Evolutionary conservation across 2,329 filamentous ascomycete genomes (phyloP).

Genomic region (Arthrinium phaeospermum): DNA sequence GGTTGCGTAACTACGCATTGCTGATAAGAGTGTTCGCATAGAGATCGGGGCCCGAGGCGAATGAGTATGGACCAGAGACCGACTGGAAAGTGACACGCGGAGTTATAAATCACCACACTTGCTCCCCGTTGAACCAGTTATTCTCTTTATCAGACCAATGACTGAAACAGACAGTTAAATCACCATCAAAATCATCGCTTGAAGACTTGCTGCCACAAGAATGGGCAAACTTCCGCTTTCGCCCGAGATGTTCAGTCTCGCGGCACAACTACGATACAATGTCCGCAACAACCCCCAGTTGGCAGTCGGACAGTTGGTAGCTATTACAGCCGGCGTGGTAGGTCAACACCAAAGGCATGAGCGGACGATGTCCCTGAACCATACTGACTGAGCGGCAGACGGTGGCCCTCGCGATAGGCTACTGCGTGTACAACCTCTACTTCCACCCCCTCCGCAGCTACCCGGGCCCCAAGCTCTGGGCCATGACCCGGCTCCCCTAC

Average conservation of each 20-base stretch:
- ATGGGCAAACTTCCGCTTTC: not conserved
- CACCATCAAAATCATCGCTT: too few relatives aligned
- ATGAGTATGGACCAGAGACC: too few relatives aligned
- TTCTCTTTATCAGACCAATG: too few relatives aligned
- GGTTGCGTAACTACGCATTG: not conserved
- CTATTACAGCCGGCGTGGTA: not conserved
- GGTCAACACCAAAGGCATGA: not conserved
- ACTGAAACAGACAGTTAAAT: too few relatives aligned
- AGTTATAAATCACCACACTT: too few relatives aligned
- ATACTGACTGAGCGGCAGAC: not conserved
- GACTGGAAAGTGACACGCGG: too few relatives aligned
- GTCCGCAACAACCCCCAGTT: not conserved
- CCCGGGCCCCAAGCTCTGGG: slow-evolving; percentile 21
- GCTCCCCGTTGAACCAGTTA: too few relatives aligned
- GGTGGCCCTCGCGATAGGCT: not conserved
- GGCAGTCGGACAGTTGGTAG: not conserved
- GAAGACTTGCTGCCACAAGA: not conserved
- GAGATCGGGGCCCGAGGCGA: too few relatives aligned
- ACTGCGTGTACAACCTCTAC: slow-evolving; percentile 21
- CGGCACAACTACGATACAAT: not conserved
- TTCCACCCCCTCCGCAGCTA: slow-evolving; percentile 21
- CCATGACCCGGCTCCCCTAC: slow-evolving; percentile 20
- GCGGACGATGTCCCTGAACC: too few relatives aligned
- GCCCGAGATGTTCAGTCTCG: not conserved
- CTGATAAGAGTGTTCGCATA: too few relatives aligned